A percentile compares a stretch with the other conserved stretches of the same genome.
These are phyloP conservation scores for Alternaria solani DNA, from an alignment of 2,329 filamentous ascomycete genomes.

Conservation along the genomic window DNA sequence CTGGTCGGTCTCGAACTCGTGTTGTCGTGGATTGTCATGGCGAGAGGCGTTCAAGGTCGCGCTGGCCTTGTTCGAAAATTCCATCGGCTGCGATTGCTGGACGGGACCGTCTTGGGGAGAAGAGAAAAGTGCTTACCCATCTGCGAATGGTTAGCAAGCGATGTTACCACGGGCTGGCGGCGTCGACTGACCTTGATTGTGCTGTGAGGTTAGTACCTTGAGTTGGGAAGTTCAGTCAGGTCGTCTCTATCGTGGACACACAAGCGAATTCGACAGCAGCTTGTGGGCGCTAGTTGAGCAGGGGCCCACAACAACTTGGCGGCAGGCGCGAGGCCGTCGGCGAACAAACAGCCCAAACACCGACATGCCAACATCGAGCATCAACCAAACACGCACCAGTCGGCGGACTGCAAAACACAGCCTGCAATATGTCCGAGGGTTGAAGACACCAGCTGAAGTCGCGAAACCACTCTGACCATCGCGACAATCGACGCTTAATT, in stretches of 20 bases:
- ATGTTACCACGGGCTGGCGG: constrained; percentile 6
- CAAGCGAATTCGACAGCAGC: constrained; percentile 26
- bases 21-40: constrained; percentile 7
- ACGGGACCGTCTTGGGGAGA: constrained; percentile 27
- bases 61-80: constrained; percentile 30
- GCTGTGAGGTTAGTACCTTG: constrained; percentile 57
- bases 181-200: constrained; percentile 61
- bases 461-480: constrained; percentile 10
- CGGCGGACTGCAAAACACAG: not conserved
- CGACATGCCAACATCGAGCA: constrained; percentile 16
- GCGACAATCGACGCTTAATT: constrained; percentile 6
- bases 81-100: constrained; percentile 47
- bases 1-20: not conserved
- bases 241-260: constrained; percentile 24
- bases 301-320: constrained; percentile 21
- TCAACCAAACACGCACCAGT: constrained; percentile 1
- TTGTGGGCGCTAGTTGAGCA: constrained; percentile 35
- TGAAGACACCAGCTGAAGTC: constrained; percentile 9
- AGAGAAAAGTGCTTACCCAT: constrained; percentile 66
- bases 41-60: constrained; percentile 17
- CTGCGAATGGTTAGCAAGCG: constrained; percentile 54
- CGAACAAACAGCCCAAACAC: constrained; percentile 39
- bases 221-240: constrained; percentile 42
- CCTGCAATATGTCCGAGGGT: constrained; percentile 7
- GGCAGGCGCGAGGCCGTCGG: constrained; percentile 19